Evolutionary conservation across 2,329 filamentous ascomycete species (phyloP).

Genomic region (Orbilia quercus): DNA sequence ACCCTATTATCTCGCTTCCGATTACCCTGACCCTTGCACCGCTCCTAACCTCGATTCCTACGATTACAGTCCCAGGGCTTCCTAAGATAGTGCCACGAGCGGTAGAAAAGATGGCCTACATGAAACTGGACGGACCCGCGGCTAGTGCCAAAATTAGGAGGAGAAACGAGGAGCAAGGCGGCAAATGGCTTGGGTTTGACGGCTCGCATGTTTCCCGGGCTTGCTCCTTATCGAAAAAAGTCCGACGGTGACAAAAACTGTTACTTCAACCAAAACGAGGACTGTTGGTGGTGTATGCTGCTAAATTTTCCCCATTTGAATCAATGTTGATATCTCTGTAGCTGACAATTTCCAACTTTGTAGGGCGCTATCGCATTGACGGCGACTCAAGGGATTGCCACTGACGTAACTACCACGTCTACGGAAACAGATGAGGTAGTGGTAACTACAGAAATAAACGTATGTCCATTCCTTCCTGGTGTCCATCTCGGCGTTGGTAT

Average conservation of each 20-base stretch:
- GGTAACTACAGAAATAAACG: slow-evolving; percentile 11
- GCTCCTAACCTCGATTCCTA: slow-evolving; percentile 13
- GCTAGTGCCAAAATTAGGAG: slow-evolving; percentile 8
- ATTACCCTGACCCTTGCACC: slow-evolving; percentile 5
- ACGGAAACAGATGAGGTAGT: background rate
- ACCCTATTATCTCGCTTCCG: slow-evolving; percentile 19
- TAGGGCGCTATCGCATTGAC: slow-evolving; percentile 2
- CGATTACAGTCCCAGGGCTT: slow-evolving; percentile 7
- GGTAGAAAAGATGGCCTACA: background rate
- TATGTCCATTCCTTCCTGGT: background rate
- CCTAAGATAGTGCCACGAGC: background rate
- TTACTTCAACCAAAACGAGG: slow-evolving; percentile 7
- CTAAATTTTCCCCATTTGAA: background rate
- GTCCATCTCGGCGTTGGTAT: no score
- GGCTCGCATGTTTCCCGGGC: slow-evolving; percentile 19
- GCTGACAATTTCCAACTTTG: background rate
- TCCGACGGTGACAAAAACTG: slow-evolving; percentile 1
- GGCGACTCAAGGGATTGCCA: slow-evolving; percentile 1
- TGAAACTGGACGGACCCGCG: slow-evolving; percentile 6
- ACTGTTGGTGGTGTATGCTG: slow-evolving; percentile 1
- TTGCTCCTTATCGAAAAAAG: slow-evolving; percentile 15
- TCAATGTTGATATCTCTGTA: background rate
- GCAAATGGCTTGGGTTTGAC: slow-evolving; percentile 21
- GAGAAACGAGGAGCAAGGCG: slow-evolving; percentile 5
- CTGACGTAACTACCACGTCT: slow-evolving; percentile 6